Evolutionary conservation across 345 rosid genomes (phyloP).

Genomic region (Populus tremula): DNA sequence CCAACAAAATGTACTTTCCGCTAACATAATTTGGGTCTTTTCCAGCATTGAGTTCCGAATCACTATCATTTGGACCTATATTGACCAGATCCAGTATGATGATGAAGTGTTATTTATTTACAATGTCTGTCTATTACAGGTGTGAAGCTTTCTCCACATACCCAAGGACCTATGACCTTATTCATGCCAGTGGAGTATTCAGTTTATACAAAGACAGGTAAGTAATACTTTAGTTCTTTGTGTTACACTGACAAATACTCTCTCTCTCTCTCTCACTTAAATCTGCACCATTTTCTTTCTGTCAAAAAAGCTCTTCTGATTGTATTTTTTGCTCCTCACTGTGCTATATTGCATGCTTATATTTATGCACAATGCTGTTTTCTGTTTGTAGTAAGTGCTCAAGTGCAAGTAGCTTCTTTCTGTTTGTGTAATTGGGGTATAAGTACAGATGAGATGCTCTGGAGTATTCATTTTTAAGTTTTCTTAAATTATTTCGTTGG

Average conservation of each 20-base stretch:
- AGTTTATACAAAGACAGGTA: slow-evolving; percentile 85
- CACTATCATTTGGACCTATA: background rate
- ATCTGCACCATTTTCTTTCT: slow-evolving; percentile 3
- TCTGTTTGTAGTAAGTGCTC: background rate
- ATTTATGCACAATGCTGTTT: background rate
- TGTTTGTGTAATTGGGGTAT: background rate
- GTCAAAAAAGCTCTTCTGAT: background rate
- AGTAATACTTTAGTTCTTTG: slow-evolving; percentile 26
- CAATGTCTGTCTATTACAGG: slow-evolving; percentile 39
- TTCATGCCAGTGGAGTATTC: slow-evolving; percentile 84
- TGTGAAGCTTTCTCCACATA: slow-evolving; percentile 99
- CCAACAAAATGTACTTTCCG: background rate
- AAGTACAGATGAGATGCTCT: background rate
- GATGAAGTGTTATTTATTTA: too few species aligned
- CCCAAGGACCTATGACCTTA: slow-evolving; percentile 92
- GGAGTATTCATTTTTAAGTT: background rate
- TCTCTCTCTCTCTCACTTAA: background rate
- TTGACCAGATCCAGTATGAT: background rate
- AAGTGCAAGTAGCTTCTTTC: background rate
- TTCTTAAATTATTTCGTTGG: background rate
- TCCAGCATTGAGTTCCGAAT: background rate
- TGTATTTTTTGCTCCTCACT: background rate
- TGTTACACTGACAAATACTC: background rate
- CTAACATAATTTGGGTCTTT: background rate
- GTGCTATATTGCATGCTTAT: background rate